These are phyloP conservation scores for Rhodosorus marinus DNA, from an alignment of 23 red algal species.

Conservation along the genomic window DNA sequence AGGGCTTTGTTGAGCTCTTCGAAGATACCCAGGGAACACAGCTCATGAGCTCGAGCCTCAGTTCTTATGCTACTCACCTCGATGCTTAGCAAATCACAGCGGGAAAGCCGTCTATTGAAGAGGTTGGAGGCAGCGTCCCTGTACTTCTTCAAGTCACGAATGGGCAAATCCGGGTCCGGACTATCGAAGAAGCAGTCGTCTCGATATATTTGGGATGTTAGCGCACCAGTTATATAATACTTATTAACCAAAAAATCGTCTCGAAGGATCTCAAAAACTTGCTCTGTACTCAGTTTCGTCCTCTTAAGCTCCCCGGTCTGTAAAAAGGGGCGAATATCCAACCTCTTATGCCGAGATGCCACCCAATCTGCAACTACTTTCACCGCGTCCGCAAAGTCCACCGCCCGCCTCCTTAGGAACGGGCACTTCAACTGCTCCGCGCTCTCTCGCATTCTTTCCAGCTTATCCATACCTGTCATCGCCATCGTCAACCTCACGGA, in stretches of 20 bases:
- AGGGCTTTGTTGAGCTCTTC: no score
- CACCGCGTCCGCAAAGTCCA: slow-evolving; percentile 16
- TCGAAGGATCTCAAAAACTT: slow-evolving; percentile 8
- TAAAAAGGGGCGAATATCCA: not conserved
- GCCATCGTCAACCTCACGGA: no score
- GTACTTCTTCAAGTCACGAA: slow-evolving; percentile 26
- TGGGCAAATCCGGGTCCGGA: slow-evolving; percentile 28
- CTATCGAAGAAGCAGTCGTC: slow-evolving; percentile 35
- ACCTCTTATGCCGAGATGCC: slow-evolving; percentile 14
- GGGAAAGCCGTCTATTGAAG: slow-evolving; percentile 11
- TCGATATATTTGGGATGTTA: slow-evolving; percentile 13
- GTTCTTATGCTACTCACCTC: no score
- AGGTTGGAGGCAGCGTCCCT: slow-evolving; percentile 12
- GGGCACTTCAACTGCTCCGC: slow-evolving; percentile 72
- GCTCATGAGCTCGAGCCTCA: no score
- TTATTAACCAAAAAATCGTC: slow-evolving; percentile 29
- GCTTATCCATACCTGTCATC: no score
- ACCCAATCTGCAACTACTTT: slow-evolving; percentile 9
- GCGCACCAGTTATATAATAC: slow-evolving; percentile 37
- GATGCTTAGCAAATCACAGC: slow-evolving; percentile 23
- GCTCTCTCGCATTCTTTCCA: no score
- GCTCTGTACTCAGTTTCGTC: not conserved
- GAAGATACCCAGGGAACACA: no score
- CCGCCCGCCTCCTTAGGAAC: slow-evolving; percentile 27
- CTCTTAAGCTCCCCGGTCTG: not conserved